Percentiles rank a stretch among this genome's conserved stretches.
These are phyloP conservation scores for Luffa aegyptiaca DNA, from an alignment of 306 rosid genomes.

Conservation along the genomic window DNA sequence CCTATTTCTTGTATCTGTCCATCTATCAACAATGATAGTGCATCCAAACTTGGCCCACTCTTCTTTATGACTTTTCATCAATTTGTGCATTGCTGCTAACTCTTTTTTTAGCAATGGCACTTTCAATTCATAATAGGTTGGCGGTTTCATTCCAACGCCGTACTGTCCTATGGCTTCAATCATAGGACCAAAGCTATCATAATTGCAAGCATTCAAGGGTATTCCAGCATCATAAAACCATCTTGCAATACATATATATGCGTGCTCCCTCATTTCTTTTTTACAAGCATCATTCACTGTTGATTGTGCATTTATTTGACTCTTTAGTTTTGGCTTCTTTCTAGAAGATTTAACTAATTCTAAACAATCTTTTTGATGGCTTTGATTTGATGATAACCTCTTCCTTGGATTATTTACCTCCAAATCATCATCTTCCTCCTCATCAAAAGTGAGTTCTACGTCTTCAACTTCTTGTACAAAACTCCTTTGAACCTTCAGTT, in stretches of 20 bases:
- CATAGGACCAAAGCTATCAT: constrained; percentile 4
- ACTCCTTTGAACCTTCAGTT: neutral
- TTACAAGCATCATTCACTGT: neutral
- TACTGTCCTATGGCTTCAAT: neutral
- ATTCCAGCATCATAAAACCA: constrained; percentile 3
- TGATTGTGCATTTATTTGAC: neutral
- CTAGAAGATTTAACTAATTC: neutral
- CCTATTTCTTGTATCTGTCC: neutral
- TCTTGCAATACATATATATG: neutral
- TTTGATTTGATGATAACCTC: neutral
- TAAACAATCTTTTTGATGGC: neutral
- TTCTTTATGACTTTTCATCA: neutral
- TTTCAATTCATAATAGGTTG: neutral
- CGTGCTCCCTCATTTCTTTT: neutral
- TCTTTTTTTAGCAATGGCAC: neutral
- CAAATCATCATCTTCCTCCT: neutral
- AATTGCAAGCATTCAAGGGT: neutral
- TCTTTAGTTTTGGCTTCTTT: neutral
- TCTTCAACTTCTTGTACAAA: neutral
- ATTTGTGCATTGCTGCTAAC: neutral
- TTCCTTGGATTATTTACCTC: neutral
- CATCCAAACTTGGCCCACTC: neutral
- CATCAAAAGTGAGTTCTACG: neutral
- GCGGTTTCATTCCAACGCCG: neutral
- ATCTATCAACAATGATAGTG: neutral